Base-by-base conservation (phyloP, 371 early-diverging fungal genomes). In the Sporodiniella umbellata region DNA sequence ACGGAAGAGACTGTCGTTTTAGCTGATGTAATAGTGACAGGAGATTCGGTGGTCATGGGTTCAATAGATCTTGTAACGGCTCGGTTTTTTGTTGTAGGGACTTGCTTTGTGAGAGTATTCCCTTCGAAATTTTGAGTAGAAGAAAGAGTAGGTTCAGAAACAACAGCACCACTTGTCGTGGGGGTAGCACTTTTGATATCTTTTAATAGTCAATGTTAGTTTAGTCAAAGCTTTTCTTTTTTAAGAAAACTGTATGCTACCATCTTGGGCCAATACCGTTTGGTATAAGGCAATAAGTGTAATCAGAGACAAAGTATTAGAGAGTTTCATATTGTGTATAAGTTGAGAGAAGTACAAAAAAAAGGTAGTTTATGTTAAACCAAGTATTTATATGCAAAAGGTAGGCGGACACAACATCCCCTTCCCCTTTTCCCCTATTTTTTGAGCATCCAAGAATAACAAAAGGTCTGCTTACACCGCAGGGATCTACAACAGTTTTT, bases 401-500 rank as follows among this genome's bases (percentile, higher is more conserved):
- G 7, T n/a, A 35, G 4, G n/a, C 15, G n/a, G 15, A 14, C 35
- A 14, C 35, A 14, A 24, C 12, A 12, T 42, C 15, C 40, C 40
- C 25, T 21, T 25, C 43, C n/a, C 43, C 26, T 26, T n/a, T 43
- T 15, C 15, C n/a, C 15, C 26, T 43, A 40, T 40, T 40, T 15
- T 15, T 35, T 14, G 14, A 33, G n/a, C 7, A n/a, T 39, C 21
- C 21, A 18, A 18, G 18, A 21, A 21, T 10, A 21, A 7, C 40
- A 18, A 21, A 21, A 22, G 8, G 8, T 40, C 40, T 40, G 10
- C 21, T 40, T 8, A 40, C 2, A 33, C 18, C 43, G 56, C 56
- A 56, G 49, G 45, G 56, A 56, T 56, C 56, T 42, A 56, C 56
- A 56, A 40, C 8, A 5, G 11, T 22, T 35, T 35, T 35, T 4